Percentiles rank a stretch among this genome's conserved stretches.
Evolutionary conservation across 139 green algal genomes (phyloP).

Genomic region (Trebouxia sp.): DNA sequence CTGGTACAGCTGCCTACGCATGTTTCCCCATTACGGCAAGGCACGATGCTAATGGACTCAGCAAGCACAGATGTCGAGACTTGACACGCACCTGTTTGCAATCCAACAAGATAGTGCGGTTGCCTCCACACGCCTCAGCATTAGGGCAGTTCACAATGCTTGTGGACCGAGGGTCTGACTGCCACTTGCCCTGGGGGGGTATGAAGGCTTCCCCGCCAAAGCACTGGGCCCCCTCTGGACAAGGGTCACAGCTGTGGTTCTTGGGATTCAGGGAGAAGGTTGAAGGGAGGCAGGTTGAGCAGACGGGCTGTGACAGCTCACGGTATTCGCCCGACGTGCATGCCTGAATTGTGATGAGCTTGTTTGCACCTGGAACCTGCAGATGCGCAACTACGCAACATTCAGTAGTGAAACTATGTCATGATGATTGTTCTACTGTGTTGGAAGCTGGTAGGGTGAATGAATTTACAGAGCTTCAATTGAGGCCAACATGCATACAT

Average conservation of each 20-base stretch:
- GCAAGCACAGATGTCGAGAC: neutral
- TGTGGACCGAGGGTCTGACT: neutral
- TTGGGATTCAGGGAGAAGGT: neutral
- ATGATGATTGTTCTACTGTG: too few species aligned
- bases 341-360: neutral
- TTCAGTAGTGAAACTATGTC: neutral
- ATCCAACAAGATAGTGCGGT: neutral
- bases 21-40: neutral
- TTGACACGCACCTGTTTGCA: neutral
- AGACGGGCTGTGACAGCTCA: neutral
- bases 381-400: neutral
- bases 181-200: neutral
- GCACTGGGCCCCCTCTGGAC: neutral
- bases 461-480: too few species aligned
- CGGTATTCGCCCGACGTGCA: neutral
- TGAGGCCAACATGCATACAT: too few species aligned
- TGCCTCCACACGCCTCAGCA: neutral
- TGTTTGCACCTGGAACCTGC: neutral
- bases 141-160: neutral
- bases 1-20: neutral
- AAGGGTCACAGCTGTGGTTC: neutral
- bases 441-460: too few species aligned
- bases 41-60: neutral
- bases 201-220: neutral
- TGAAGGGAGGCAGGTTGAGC: neutral